Base-by-base conservation (phyloP, 768 basidiomycete species). In the Wakefieldia striispora region DNA sequence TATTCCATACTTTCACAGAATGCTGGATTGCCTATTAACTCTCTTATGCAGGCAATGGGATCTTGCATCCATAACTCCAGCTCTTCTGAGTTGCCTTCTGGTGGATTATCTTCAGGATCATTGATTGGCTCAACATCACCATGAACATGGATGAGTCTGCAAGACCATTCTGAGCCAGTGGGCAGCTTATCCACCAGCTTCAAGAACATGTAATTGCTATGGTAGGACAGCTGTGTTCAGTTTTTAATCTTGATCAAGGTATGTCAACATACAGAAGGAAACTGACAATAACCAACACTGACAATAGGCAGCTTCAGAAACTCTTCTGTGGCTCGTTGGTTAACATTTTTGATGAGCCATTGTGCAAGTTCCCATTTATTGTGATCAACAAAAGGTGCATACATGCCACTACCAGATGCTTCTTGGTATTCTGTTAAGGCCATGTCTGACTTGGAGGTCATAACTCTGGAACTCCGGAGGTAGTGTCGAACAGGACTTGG, bases 21-120 rank as follows among this genome's bases (percentile, higher is more conserved):
- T 0, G 31, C 17, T 1, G 65, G 63, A 29, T 71, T 69, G 2
- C 57, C 56, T 29, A 69, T 62, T 0, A 74, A 58, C 12, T 64
- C 57, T 8, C 54, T 33, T 9, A 73, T 58, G 16, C 64, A 67
- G 26, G 67, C 59, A 13, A 73, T 35, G 8, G 69, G 67, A 50
- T 73, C 55, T 1, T 66, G 53, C 39, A 51, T 27, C 65, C 67
- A 69, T 14, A 69, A 48, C 53, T 69, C 64, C 2, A 66, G 21
- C 12, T 55, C 45, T 33, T 65, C 56, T 20, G 12, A 5, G 7
- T 41, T 20, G 3, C 27, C 8, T 1, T 16, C 40, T 26, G 23
- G 10, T 9, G 10, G 5, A 11, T 26, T 26, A 4, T 41, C 46
- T 1, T 21, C n/a, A 19, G 1, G 9, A 35, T 42, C 12, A 19